These are phyloP conservation scores for Penicillium sp. DNA, from an alignment of 2,329 filamentous ascomycete species.

Conservation along the genomic window DNA sequence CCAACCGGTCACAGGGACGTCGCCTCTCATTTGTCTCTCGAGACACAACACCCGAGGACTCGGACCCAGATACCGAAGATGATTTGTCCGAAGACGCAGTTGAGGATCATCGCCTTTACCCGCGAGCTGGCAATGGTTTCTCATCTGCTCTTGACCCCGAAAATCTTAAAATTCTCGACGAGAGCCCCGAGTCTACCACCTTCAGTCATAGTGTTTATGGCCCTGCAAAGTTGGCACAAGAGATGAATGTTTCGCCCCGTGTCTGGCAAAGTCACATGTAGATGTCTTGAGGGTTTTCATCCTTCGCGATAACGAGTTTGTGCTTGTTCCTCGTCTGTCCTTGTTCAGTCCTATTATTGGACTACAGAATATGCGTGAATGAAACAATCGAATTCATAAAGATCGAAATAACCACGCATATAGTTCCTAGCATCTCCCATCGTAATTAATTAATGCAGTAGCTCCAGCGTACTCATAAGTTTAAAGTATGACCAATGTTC, in stretches of 20 bases:
- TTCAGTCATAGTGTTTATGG: constrained; percentile 59
- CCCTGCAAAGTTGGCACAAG: constrained; percentile 25
- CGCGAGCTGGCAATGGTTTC: constrained; percentile 67
- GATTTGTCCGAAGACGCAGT: constrained; percentile 55
- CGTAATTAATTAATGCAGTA: no score
- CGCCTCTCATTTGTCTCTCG: constrained; percentile 7
- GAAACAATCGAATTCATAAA: not conserved
- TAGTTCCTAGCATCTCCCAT: not conserved
- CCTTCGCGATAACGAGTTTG: not conserved
- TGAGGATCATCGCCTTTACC: constrained; percentile 66
- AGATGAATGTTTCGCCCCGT: not conserved
- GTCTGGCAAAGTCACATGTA: not conserved
- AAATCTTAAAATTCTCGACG: constrained; percentile 67
- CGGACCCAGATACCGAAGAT: constrained; percentile 35
- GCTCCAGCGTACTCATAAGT: no score
- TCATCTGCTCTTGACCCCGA: constrained; percentile 62
- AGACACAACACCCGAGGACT: constrained; percentile 33
- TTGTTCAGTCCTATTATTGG: not conserved
- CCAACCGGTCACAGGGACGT: not conserved
- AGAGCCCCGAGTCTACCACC: constrained; percentile 61
- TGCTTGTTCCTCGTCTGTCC: not conserved
- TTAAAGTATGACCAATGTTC: no score
- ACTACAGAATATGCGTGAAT: not conserved
- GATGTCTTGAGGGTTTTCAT: not conserved
- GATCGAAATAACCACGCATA: not conserved